Evolutionary conservation across 441 rosid genomes (phyloP).

Genomic region (Bruguiera hainesii): DNA sequence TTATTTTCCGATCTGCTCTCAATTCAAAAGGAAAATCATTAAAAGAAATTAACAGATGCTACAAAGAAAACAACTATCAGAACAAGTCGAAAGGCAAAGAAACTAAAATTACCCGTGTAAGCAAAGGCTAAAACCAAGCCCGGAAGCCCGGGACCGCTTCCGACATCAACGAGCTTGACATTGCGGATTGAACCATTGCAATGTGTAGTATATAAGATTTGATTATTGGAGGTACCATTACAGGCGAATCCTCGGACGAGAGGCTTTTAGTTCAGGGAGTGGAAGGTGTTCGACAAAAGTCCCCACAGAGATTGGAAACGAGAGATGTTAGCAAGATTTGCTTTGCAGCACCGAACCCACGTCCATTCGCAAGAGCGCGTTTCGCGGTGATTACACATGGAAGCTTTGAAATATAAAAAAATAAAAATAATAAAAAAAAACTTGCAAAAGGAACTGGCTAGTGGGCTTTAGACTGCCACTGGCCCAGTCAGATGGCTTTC

Average conservation of each 20-base stretch:
- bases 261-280: conserved; percentile 21
- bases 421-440: too few relatives aligned
- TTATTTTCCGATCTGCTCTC: conserved; percentile 68
- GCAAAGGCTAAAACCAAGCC: conserved; percentile 83
- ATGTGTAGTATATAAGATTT: conserved; percentile 33
- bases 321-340: conserved; percentile 14
- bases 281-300: conserved; percentile 72
- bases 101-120: conserved; percentile 46
- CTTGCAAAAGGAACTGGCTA: too few relatives aligned
- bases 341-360: conserved; percentile 25
- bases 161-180: conserved; percentile 66
- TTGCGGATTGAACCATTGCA: conserved; percentile 34
- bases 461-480: not conserved
- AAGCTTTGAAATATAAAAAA: too few relatives aligned
- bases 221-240: conserved; percentile 58
- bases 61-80: not conserved
- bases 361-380: conserved; percentile 13
- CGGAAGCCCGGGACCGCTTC: conserved; percentile 88
- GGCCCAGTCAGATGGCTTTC: too few relatives aligned
- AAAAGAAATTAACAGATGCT: not conserved
- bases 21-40: not conserved
- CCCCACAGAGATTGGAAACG: conserved; percentile 34
- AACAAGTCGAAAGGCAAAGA: not conserved
- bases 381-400: too few relatives aligned
- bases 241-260: conserved; percentile 57